Conservation (phyloP, 768 basidiomycete species). For the Suillus paluster region DNA sequence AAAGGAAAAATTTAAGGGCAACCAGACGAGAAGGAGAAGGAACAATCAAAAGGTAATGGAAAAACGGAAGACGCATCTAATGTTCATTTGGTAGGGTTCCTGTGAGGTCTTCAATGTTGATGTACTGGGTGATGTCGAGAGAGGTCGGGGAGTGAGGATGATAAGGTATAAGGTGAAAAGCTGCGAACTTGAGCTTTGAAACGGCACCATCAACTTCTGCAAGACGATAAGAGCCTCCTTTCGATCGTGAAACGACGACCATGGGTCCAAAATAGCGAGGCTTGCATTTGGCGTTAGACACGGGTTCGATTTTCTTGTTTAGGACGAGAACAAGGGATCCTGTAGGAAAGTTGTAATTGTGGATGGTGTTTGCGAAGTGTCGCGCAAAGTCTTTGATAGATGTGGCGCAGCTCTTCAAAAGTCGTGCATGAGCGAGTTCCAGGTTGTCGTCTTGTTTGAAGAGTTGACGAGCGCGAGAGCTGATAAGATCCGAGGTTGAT, state of each 20-base stretch:
- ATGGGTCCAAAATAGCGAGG: neutral
- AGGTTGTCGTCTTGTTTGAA: too few species aligned
- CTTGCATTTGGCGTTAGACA: conserved; percentile 1
- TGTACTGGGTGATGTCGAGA: neutral
- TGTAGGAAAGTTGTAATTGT: conserved; percentile 28
- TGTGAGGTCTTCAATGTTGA: neutral
- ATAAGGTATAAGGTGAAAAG: too few species aligned
- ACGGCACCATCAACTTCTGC: neutral
- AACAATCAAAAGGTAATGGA: too few species aligned
- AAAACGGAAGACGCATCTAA: neutral
- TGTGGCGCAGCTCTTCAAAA: neutral
- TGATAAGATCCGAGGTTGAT: too few species aligned
- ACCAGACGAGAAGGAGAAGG: too few species aligned
- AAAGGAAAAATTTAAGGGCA: too few species aligned
- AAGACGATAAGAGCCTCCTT: too few species aligned
- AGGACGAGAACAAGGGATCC: conserved; percentile 16
- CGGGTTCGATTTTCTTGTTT: neutral
- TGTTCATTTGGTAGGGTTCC: neutral
- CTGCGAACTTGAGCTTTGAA: neutral
- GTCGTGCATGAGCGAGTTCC: too few species aligned
- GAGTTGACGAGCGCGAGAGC: too few species aligned
- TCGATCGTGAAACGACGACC: too few species aligned
- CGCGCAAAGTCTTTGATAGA: conserved; percentile 15
- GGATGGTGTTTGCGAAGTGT: conserved; percentile 20
- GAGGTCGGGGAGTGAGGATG: neutral